Conservation (phyloP, 2,329 filamentous ascomycete genomes). For the Malbranchea cinnamomea region DNA sequence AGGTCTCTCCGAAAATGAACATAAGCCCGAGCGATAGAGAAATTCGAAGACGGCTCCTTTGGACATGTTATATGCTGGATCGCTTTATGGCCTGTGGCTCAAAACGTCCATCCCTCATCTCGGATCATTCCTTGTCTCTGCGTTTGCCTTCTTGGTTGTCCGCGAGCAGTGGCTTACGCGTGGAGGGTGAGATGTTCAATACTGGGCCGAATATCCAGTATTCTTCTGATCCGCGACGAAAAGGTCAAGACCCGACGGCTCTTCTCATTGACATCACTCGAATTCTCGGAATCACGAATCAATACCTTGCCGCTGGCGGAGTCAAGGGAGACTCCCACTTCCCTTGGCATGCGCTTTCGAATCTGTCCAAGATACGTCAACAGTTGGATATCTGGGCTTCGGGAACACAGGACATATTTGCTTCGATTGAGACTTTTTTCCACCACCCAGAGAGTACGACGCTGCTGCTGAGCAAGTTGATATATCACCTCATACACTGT, state of each 20-base stretch:
- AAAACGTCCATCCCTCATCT: conserved; percentile 64
- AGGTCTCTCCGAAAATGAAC: conserved; percentile 48
- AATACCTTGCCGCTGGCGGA: conserved; percentile 69
- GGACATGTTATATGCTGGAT: conserved; percentile 78
- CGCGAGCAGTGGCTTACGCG: conserved; percentile 42
- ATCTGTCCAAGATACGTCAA: conserved; percentile 70
- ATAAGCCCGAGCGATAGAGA: conserved; percentile 57
- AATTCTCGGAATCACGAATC: conserved; percentile 68
- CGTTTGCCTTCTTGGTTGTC: conserved; percentile 62
- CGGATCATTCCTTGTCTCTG: conserved; percentile 60
- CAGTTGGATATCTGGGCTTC: conserved; percentile 76
- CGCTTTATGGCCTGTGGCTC: conserved; percentile 71
- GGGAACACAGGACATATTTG: conserved; percentile 65
- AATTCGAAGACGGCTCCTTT: conserved; percentile 65
- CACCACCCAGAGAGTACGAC: conserved; percentile 64
- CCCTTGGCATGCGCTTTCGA: conserved; percentile 77
- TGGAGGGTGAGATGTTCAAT: conserved; percentile 71
- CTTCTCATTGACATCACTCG: conserved; percentile 76
- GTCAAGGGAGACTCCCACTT: conserved; percentile 85
- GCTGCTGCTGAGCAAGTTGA: conserved; percentile 66
- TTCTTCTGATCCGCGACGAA: conserved; percentile 52
- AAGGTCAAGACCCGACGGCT: conserved; percentile 58
- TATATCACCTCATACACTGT: conserved; percentile 78
- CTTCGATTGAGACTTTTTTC: conserved; percentile 59
- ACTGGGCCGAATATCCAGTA: conserved; percentile 64